phyloP scores from a whole-genome alignment of 2,329 filamentous ascomycete genomes.

The Ascocoryne sarcoides region DNA sequence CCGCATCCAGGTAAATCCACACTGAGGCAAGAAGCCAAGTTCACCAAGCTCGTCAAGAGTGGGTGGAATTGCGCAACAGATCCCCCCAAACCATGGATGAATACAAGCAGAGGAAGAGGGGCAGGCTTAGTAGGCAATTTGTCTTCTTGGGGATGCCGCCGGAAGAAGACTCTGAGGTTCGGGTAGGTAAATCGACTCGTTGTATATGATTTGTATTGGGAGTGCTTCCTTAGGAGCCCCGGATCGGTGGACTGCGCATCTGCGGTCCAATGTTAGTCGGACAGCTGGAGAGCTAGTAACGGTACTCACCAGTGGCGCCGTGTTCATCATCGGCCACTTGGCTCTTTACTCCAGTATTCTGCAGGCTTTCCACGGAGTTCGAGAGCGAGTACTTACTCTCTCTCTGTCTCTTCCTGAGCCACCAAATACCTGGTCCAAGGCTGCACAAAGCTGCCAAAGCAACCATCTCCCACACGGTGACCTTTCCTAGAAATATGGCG shows the following conservation, averaged over 20 bases:
- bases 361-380: slow-evolving; percentile 10
- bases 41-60: slow-evolving; percentile 70
- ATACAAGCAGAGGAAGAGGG: slow-evolving; percentile 77
- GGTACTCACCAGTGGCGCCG: slow-evolving; percentile 14
- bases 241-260: slow-evolving; percentile 47
- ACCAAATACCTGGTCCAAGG: slow-evolving; percentile 20
- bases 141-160: slow-evolving; percentile 70
- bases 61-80: slow-evolving; percentile 82
- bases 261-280: slow-evolving; percentile 11
- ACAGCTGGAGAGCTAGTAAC: no score
- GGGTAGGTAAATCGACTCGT: slow-evolving; percentile 62
- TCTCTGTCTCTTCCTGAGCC: slow-evolving; percentile 12
- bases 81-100: slow-evolving; percentile 88
- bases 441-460: slow-evolving; percentile 15
- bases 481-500: not conserved
- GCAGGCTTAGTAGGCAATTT: slow-evolving; percentile 67
- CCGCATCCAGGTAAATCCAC: slow-evolving; percentile 91
- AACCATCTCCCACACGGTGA: slow-evolving; percentile 18
- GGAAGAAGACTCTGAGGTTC: slow-evolving; percentile 73
- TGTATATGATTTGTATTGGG: slow-evolving; percentile 61
- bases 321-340: slow-evolving; percentile 8
- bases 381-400: slow-evolving; percentile 12
- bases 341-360: slow-evolving; percentile 1
- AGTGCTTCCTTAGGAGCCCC: slow-evolving; percentile 69
- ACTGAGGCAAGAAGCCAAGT: slow-evolving; percentile 75